phyloP scores from a whole-genome alignment of 768 basidiomycete genomes.

The Collybiopsis luxurians region DNA sequence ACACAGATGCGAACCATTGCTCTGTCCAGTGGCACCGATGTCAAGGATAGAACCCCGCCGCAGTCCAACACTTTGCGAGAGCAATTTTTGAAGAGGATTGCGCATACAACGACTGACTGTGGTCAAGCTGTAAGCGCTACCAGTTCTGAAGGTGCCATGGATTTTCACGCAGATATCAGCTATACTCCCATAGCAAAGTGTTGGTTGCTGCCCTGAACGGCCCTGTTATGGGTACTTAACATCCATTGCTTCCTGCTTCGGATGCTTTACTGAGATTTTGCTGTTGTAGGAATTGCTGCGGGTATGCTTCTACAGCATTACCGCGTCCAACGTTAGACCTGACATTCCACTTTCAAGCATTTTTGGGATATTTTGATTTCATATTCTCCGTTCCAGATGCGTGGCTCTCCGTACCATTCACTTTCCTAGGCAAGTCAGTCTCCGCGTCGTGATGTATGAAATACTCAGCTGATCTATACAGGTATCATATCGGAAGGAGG shows the following conservation, averaged over 20 bases:
- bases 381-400: conserved; percentile 61
- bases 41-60: conserved; percentile 29
- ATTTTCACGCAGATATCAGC: conserved; percentile 30
- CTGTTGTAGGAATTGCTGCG: conserved; percentile 56
- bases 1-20: not conserved
- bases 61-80: conserved; percentile 36
- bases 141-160: not conserved
- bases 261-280: not conserved
- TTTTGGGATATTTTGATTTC: conserved; percentile 74
- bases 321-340: not conserved
- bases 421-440: conserved; percentile 50
- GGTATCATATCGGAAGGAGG: conserved; percentile 69
- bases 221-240: conserved; percentile 61
- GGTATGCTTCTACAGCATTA: conserved; percentile 30
- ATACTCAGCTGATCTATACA: conserved; percentile 20
- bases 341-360: conserved; percentile 34
- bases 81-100: conserved; percentile 42
- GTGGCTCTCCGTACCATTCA: conserved; percentile 67
- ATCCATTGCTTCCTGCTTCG: not conserved
- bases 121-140: conserved; percentile 50
- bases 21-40: conserved; percentile 53
- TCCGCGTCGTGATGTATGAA: not conserved
- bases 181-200: conserved; percentile 68
- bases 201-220: conserved; percentile 73
- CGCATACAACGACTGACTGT: conserved; percentile 55